phyloP scores from a whole-genome alignment of 2,329 filamentous ascomycete genomes.

The Nemania sp. region DNA sequence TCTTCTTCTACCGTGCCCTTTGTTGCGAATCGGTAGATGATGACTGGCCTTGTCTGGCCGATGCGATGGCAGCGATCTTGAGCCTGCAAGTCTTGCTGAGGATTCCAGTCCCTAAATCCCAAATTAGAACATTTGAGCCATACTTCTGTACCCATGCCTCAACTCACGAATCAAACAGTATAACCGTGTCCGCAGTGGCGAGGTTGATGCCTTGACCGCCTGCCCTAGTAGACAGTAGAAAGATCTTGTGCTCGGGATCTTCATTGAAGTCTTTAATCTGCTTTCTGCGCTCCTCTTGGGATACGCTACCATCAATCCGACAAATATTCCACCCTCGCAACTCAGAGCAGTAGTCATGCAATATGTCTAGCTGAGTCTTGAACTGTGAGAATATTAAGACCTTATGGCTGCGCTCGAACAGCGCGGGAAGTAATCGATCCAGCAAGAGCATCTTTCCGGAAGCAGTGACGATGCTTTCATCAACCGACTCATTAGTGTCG shows the following conservation, averaged over 20 bases:
- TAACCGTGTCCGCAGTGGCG: slow-evolving; percentile 86
- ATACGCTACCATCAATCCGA: slow-evolving; percentile 87
- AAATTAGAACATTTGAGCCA: slow-evolving; percentile 17
- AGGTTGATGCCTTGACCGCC: slow-evolving; percentile 96
- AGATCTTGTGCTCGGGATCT: slow-evolving; percentile 70
- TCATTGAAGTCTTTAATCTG: slow-evolving; percentile 77
- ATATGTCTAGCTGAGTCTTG: slow-evolving; percentile 87
- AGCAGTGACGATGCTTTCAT: slow-evolving; percentile 81
- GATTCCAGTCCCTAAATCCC: slow-evolving; percentile 74
- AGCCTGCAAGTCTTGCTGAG: slow-evolving; percentile 94
- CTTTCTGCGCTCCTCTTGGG: slow-evolving; percentile 70
- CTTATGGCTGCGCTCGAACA: slow-evolving; percentile 80
- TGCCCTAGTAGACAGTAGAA: slow-evolving; percentile 86
- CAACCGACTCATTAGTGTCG: slow-evolving; percentile 62
- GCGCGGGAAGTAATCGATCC: slow-evolving; percentile 77
- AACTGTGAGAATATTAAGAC: slow-evolving; percentile 97
- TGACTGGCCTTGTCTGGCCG: slow-evolving; percentile 87
- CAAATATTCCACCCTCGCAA: slow-evolving; percentile 81
- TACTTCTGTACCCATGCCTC: not conserved
- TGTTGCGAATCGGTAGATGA: slow-evolving; percentile 92
- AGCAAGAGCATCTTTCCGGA: slow-evolving; percentile 96
- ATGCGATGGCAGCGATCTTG: slow-evolving; percentile 96
- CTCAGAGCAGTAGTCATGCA: slow-evolving; percentile 82
- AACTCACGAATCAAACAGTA: slow-evolving; percentile 74
- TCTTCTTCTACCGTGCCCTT: slow-evolving; percentile 91